phyloP scores from a whole-genome alignment of 2,329 filamentous ascomycete genomes.

The Incumbomyces lentus region DNA sequence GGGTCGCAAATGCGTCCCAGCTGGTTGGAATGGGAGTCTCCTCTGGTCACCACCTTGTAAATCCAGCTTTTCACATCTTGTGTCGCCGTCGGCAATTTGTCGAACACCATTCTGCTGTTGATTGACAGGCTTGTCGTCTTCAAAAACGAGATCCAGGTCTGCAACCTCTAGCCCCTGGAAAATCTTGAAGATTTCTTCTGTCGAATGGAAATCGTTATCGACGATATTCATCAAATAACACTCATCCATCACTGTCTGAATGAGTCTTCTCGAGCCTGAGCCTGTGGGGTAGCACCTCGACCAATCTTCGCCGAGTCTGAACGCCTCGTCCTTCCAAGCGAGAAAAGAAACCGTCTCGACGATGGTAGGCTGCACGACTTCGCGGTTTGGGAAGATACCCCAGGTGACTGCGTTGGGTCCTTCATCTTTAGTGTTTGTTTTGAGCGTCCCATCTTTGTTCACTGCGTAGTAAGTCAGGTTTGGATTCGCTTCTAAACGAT shows the following conservation, averaged over 20 bases:
- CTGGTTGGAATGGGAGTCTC: conserved; percentile 10
- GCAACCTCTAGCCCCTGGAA: conserved; percentile 68
- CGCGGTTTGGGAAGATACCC: conserved; percentile 97
- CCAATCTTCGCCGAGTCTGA: conserved; percentile 86
- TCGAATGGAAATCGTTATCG: conserved; percentile 93
- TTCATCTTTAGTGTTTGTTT: conserved; percentile 73
- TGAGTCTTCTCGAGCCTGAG: conserved; percentile 66
- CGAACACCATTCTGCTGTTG: conserved; percentile 9
- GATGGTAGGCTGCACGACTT: conserved; percentile 99
- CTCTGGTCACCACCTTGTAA: conserved; percentile 10
- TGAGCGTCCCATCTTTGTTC: conserved; percentile 68
- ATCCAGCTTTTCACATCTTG: conserved; percentile 7
- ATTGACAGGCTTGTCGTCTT: conserved; percentile 7
- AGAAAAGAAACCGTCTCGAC: conserved; percentile 96
- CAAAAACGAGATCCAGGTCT: conserved; percentile 44
- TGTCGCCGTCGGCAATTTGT: conserved; percentile 13
- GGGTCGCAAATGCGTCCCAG: background rate
- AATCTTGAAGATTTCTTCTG: conserved; percentile 69
- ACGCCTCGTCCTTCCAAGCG: conserved; percentile 98
- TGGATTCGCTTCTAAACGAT: conserved; percentile 64
- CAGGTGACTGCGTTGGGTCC: conserved; percentile 97
- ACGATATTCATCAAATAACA: conserved; percentile 98
- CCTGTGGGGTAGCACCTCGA: conserved; percentile 73
- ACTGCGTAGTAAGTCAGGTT: conserved; percentile 93
- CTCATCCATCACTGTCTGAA: conserved; percentile 72